These are phyloP conservation scores for Colletotrichum cereale DNA, from an alignment of 2,329 filamentous ascomycete genomes.

Conservation along the genomic window DNA sequence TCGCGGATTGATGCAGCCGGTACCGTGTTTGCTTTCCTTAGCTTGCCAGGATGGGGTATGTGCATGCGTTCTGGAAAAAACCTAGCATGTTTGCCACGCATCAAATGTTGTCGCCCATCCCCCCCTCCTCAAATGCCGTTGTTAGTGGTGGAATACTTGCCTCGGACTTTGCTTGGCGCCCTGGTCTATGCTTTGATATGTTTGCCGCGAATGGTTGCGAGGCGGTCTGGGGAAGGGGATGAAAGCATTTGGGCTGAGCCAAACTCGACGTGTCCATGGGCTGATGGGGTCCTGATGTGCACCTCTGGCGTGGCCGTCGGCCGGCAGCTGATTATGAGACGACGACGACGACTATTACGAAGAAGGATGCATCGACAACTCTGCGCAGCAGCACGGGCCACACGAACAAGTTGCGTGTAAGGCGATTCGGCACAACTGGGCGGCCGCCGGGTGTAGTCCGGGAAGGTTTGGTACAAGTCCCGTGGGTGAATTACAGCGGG, in stretches of 20 bases:
- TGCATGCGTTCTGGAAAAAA: not conserved
- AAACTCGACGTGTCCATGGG: not conserved
- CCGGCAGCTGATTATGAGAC: not conserved
- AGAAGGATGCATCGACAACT: not conserved
- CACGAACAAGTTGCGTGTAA: not conserved
- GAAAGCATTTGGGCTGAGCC: not conserved
- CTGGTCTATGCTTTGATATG: conserved; percentile 21
- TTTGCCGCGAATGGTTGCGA: not conserved
- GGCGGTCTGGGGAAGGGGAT: not conserved
- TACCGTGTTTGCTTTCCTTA: conserved; percentile 4
- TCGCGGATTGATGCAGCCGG: not conserved
- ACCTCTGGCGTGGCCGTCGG: not conserved
- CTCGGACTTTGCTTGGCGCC: conserved; percentile 15
- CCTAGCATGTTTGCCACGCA: conserved; percentile 11
- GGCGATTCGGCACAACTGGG: conserved; percentile 2
- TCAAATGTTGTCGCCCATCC: not conserved
- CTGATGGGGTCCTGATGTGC: not conserved
- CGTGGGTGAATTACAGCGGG: not conserved
- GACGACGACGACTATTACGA: not conserved
- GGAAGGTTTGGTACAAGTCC: conserved; percentile 15
- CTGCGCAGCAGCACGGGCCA: not conserved
- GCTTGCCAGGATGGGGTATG: not conserved
- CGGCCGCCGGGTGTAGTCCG: conserved; percentile 27
- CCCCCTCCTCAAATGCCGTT: not conserved
- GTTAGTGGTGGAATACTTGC: not conserved